Evolutionary conservation across 2,329 filamentous ascomycete species (phyloP), one percentile per base, ranked within the genome.

Genomic region (Endocalyx cinctus): DNA sequence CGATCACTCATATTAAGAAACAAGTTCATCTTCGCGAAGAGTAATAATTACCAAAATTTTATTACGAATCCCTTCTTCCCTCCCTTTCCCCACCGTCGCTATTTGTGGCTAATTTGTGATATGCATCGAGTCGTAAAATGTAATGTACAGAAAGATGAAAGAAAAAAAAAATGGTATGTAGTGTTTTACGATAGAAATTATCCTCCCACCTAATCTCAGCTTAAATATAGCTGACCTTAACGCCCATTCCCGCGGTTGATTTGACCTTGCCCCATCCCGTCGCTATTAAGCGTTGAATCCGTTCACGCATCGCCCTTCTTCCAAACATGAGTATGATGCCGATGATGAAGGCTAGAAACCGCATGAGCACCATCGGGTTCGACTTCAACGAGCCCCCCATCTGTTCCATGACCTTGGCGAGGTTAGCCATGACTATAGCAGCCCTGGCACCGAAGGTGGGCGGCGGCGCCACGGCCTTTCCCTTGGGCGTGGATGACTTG

Each of bases 141-240:
- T 47, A 46, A 43, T 50, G 29, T 48, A 47, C 41, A 47, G 30
- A 25, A 41, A 46, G 27, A 31, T 43, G 30, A 38, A 36, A 41
- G 35, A 37, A 34, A 42, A 36, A 32, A 38, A 35, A 27, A 30
- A 31, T 42, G 38, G 35, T 43, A 41, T 38, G 34, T 17, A 25
- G 31, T 42, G 33, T 33, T 17, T 26, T 28, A 22, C 19, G 20
- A 16, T 23, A 33, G 12, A 41, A 33, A 18, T 8, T 31, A 27
- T n/a, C n/a, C 19, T 18, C 28, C 17, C 25, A 43, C 70, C n/a
- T n/a, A n/a, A n/a, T n/a, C n/a, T n/a, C n/a, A n/a, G n/a, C n/a
- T n/a, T 63, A 97, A 39, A 98, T 94, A 64, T 97, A 97, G 58
- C 85, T 94, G 52, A 97, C 89, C 67, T 96, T 97, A 43, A 94